Evolutionary conservation across 2,329 filamentous ascomycete species (phyloP).

Genomic region (Aureobasidium leucospermi): DNA sequence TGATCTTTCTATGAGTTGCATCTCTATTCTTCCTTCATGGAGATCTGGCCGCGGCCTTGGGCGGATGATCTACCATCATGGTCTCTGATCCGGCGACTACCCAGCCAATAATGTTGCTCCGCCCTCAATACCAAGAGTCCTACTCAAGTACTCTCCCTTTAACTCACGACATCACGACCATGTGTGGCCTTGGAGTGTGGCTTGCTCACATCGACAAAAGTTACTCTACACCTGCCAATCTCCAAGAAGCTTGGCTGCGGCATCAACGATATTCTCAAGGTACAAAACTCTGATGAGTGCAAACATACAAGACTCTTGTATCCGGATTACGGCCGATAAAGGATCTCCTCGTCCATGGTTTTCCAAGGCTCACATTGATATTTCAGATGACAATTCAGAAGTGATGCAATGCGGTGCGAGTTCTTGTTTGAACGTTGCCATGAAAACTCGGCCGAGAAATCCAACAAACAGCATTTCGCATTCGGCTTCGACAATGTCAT

Average conservation of each 20-base stretch:
- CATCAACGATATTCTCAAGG: background rate
- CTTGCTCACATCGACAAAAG: background rate
- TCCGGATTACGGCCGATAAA: constrained; percentile 7
- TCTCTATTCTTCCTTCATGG: background rate
- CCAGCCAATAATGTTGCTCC: background rate
- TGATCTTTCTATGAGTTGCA: background rate
- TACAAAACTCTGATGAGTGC: background rate
- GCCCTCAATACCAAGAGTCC: background rate
- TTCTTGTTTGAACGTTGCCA: background rate
- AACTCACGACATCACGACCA: background rate
- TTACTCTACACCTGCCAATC: background rate
- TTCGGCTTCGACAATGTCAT: background rate
- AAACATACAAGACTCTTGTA: constrained; percentile 8
- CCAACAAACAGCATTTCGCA: background rate
- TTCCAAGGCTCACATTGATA: background rate
- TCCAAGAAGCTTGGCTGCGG: constrained; percentile 10
- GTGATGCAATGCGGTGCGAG: background rate
- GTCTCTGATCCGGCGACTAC: background rate
- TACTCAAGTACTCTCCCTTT: background rate
- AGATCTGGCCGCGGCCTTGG: background rate
- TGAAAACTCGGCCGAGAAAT: background rate
- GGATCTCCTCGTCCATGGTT: background rate
- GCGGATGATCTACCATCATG: background rate
- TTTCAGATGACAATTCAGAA: background rate
- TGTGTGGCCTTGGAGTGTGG: background rate